Evolutionary conservation across 495 filamentous ascomycete species (phyloP).

Genomic region (Tuber brumale): DNA sequence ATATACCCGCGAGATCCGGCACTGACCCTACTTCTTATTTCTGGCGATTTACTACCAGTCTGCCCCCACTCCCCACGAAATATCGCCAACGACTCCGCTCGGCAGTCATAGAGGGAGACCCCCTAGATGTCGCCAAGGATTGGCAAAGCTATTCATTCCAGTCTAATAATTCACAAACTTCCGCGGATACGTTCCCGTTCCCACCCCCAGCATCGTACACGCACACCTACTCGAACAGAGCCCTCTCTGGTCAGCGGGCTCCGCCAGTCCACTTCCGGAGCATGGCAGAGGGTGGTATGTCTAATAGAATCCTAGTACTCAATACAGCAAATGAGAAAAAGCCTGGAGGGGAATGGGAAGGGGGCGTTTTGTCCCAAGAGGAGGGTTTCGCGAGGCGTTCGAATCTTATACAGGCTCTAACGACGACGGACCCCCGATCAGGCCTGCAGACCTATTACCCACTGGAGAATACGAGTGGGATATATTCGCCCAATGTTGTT

Average conservation of each 20-base stretch:
- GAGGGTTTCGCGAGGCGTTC: slow-evolving; percentile 65
- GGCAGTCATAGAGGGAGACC: slow-evolving; percentile 58
- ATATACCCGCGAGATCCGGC: slow-evolving; percentile 20
- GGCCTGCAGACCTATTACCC: slow-evolving; percentile 55
- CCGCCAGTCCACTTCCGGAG: slow-evolving; percentile 23
- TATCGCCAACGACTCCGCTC: slow-evolving; percentile 40
- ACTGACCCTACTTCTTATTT: slow-evolving; percentile 45
- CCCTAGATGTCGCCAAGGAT: slow-evolving; percentile 60
- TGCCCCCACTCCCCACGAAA: slow-evolving; percentile 28
- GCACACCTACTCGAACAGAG: background rate
- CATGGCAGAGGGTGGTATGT: slow-evolving; percentile 26
- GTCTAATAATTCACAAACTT: background rate
- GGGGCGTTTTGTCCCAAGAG: slow-evolving; percentile 62
- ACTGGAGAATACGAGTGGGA: slow-evolving; percentile 58
- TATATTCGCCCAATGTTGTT: slow-evolving; percentile 59
- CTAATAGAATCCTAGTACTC: slow-evolving; percentile 56
- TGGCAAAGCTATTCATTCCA: slow-evolving; percentile 47
- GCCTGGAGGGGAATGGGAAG: slow-evolving; percentile 71
- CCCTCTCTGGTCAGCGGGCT: slow-evolving; percentile 16
- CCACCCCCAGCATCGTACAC: background rate
- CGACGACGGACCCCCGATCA: slow-evolving; percentile 47
- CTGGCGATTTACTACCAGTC: slow-evolving; percentile 42
- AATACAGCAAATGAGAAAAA: slow-evolving; percentile 70
- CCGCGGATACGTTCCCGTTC: slow-evolving; percentile 13
- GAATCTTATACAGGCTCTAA: slow-evolving; percentile 60